Evolutionary conservation across 2,329 filamentous ascomycete genomes (phyloP).

Genomic region (Aspergillus viridinutans): DNA sequence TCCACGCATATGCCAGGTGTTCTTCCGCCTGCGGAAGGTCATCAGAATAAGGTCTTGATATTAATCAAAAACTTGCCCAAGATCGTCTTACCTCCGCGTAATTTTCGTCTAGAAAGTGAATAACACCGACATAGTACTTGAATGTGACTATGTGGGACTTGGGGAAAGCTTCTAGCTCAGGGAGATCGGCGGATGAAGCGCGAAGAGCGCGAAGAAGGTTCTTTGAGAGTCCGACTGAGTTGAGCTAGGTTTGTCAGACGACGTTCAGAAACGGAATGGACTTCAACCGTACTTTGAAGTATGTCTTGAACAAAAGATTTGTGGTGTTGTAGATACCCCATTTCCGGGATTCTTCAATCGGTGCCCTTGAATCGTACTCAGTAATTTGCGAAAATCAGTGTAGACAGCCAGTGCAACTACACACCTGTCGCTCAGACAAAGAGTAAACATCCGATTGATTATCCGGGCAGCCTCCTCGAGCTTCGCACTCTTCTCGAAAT

Average conservation of each 20-base stretch:
- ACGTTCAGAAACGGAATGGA: background rate
- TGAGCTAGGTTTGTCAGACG: constrained; percentile 51
- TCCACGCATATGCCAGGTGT: constrained; percentile 74
- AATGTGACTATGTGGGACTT: constrained; percentile 91
- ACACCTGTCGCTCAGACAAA: constrained; percentile 86
- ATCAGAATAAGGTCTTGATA: constrained; percentile 4
- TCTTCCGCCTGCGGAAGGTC: constrained; percentile 61
- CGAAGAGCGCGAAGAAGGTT: constrained; percentile 82
- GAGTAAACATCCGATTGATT: constrained; percentile 85
- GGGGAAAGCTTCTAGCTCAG: constrained; percentile 72
- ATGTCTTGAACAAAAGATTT: constrained; percentile 95
- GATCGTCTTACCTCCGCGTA: constrained; percentile 63
- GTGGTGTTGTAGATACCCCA: constrained; percentile 96
- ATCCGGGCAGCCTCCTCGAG: constrained; percentile 87
- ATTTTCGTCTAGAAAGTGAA: constrained; percentile 92
- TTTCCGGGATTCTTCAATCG: constrained; percentile 85
- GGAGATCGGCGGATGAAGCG: constrained; percentile 75
- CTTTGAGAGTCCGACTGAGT: constrained; percentile 81
- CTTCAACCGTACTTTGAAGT: constrained; percentile 64
- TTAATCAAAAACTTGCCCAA: background rate
- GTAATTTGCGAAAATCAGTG: background rate
- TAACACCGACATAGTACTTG: constrained; percentile 90
- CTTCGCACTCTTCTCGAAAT: constrained; percentile 73
- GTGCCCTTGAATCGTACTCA: constrained; percentile 53
- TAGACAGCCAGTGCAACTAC: constrained; percentile 18